These are phyloP conservation scores for Protostelium mycophagum DNA, from an alignment of 78 protist species.

Conservation along the genomic window DNA sequence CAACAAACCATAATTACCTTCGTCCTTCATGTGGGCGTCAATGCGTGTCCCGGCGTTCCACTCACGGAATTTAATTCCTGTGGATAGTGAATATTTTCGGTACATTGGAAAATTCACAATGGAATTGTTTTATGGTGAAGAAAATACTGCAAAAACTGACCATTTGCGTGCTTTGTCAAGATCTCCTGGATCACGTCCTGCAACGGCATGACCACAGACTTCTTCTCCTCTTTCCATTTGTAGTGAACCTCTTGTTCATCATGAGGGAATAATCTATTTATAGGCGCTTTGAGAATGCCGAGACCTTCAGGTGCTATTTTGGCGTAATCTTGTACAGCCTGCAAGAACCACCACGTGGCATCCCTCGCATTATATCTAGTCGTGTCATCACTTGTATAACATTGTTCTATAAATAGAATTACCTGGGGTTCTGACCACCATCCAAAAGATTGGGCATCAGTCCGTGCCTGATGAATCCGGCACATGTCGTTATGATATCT, in stretches of 20 bases:
- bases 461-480: slow-evolving; percentile 78
- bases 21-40: slow-evolving; percentile 80
- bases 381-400: slow-evolving; percentile 22
- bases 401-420: too few species aligned
- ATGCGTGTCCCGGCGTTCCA: slow-evolving; percentile 81
- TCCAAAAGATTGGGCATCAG: slow-evolving; percentile 91
- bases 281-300: slow-evolving; percentile 17
- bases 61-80: slow-evolving; percentile 81
- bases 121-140: too few species aligned
- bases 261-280: slow-evolving; percentile 61
- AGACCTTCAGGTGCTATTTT: slow-evolving; percentile 43
- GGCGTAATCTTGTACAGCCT: slow-evolving; percentile 47
- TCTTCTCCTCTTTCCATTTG: background rate
- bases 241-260: background rate
- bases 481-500: slow-evolving; percentile 61
- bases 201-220: background rate
- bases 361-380: slow-evolving; percentile 81
- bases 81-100: background rate
- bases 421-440: slow-evolving; percentile 58
- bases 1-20: slow-evolving; percentile 37
- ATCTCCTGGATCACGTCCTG: slow-evolving; percentile 60
- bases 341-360: slow-evolving; percentile 86
- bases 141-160: slow-evolving; percentile 4
- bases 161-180: slow-evolving; percentile 47
- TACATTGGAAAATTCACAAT: background rate